phyloP scores from a whole-genome alignment of 768 basidiomycete genomes.

The Filobasidium floriforme region DNA sequence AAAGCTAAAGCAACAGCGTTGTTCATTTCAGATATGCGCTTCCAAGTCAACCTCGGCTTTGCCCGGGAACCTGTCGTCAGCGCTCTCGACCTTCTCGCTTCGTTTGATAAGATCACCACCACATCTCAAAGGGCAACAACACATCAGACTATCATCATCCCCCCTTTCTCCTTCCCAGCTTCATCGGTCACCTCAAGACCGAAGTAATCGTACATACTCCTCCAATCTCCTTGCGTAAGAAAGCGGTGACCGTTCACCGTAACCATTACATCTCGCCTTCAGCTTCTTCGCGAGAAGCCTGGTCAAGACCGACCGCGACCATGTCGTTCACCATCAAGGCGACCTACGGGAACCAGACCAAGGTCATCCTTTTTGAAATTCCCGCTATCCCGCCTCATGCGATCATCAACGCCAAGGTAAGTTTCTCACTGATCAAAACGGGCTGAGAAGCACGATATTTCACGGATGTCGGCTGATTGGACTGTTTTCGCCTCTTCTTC shows the following conservation, averaged over 20 bases:
- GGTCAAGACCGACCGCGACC: background rate
- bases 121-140: too few relatives aligned
- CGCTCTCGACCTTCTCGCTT: too few relatives aligned
- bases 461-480: background rate
- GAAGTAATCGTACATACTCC: background rate
- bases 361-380: constrained; percentile 30
- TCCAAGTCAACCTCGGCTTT: too few relatives aligned
- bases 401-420: constrained; percentile 37
- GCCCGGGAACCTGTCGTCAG: too few relatives aligned
- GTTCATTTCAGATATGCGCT: too few relatives aligned
- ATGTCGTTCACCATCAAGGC: constrained; percentile 41
- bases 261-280: background rate
- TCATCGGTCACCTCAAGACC: background rate
- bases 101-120: too few relatives aligned
- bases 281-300: background rate
- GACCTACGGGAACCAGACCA: constrained; percentile 40
- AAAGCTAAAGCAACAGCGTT: too few relatives aligned
- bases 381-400: constrained; percentile 35
- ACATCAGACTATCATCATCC: background rate
- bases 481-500: background rate
- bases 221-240: background rate
- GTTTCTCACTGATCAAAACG: constrained; percentile 6
- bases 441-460: background rate
- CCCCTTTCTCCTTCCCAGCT: background rate
- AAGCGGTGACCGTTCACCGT: background rate